These are phyloP conservation scores for Beta lomatogona DNA, from an alignment of 179 eudicot species.

Conservation along the genomic window DNA sequence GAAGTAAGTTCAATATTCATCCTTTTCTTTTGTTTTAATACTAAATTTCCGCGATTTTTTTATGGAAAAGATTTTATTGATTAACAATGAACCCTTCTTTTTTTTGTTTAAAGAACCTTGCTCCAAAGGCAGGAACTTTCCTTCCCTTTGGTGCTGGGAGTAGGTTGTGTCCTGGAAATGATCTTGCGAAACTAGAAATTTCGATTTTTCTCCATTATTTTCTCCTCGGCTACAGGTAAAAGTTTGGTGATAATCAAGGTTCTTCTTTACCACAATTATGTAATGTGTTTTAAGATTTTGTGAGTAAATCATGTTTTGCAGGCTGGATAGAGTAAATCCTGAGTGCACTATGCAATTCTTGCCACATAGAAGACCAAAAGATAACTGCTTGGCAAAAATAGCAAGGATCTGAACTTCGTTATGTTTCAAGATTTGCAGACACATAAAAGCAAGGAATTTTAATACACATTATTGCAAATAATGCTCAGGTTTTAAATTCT, in stretches of 20 bases:
- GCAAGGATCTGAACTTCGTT: conserved; percentile 22
- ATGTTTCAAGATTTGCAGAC: neutral
- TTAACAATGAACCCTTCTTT: neutral
- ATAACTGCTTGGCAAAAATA: conserved; percentile 73
- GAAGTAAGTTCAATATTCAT: conserved; percentile 53
- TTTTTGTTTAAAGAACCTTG: conserved; percentile 37
- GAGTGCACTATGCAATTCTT: conserved; percentile 47
- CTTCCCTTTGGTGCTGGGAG: conserved; percentile 88
- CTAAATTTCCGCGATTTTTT: too few relatives aligned
- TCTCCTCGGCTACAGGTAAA: conserved; percentile 70
- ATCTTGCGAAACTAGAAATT: conserved; percentile 84
- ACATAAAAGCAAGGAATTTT: neutral
- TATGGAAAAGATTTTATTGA: neutral
- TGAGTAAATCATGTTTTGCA: conserved; percentile 28
- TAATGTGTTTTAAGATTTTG: neutral
- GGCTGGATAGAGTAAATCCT: conserved; percentile 64
- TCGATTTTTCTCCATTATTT: conserved; percentile 77
- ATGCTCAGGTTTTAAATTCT: neutral
- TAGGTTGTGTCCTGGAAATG: conserved; percentile 84
- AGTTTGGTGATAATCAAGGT: neutral
- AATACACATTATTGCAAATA: neutral
- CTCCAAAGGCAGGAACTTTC: conserved; percentile 65
- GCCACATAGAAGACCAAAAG: conserved; percentile 81
- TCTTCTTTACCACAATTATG: neutral
- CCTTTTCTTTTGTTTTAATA: too few relatives aligned